Base-by-base conservation (phyloP, 2,329 filamentous ascomycete genomes). In the Cladosporium phlei region DNA sequence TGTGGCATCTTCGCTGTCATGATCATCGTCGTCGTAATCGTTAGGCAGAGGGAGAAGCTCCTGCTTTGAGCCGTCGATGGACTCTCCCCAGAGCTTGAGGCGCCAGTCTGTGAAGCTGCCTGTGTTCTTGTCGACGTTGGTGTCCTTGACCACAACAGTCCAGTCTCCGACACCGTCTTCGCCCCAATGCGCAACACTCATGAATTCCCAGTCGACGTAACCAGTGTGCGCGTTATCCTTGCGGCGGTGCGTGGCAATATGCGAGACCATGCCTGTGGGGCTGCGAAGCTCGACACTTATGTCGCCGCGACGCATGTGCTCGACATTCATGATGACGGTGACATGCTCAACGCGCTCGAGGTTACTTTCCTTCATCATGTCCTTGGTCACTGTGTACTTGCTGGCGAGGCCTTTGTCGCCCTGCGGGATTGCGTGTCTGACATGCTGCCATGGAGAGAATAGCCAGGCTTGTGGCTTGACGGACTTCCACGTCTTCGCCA, bases 141-240 rank as follows among this genome's bases (percentile, higher is more conserved):
- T 85, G 63, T 98, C 93, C 59, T 89, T 93, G 59, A 97, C 81
- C 40, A 96, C 73, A 29, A 98, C 77, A 0, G 86, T 95, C 93
- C 93, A 98, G 17, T 80, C 90, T 43, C 93, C 93, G 48, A 90
- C 67, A 49, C 89, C 90, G 33, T 78, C 77, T 68, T 98, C 93
- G 38, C 93, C 93, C 88, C 90, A 98, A 65, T 98, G 93, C 53
- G 84, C 90, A 28, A 98, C 93, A 52, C 85, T 94, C 93, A 98
- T 98, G 60, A 98, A 98, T 0, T 91, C 97, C 93, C 93, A 98
- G 69, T 97, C 88, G 28, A 83, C 72, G 64, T 97, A 98, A 7
- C 93, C 93, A 17, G 69, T 67, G 0, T 69, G 63, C 27, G 76
- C 77, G 1, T 76, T 72, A 65, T 98, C 93, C 17, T 79, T 67